phyloP scores from a whole-genome alignment of 2,329 filamentous ascomycete species.

The Xylariaceae sp. region DNA sequence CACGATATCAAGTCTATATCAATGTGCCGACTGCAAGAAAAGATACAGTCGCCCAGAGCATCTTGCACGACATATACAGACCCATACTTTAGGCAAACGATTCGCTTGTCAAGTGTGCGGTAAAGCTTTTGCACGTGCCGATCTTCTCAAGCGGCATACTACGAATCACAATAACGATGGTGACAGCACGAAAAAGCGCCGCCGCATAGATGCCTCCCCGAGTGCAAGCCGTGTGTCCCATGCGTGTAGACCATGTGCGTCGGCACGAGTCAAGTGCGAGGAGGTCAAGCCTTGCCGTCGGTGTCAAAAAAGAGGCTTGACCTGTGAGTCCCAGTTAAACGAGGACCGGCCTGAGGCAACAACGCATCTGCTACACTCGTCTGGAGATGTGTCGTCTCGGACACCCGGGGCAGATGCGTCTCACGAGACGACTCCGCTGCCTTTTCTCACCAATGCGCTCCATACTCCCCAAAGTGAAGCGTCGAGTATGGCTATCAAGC shows the following conservation, averaged over 20 bases:
- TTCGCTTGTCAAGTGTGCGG: conserved; percentile 40
- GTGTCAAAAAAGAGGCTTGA: conserved; percentile 44
- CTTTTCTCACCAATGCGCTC: conserved; percentile 7
- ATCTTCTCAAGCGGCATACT: conserved; percentile 50
- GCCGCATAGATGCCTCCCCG: conserved; percentile 42
- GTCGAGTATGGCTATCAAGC: conserved; percentile 24
- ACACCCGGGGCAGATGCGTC: conserved; percentile 13
- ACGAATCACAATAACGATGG: conserved; percentile 46
- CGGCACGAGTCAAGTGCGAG: conserved; percentile 52
- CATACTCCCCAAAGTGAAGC: conserved; percentile 27
- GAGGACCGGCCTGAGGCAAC: conserved; percentile 39
- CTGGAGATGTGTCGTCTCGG: conserved; percentile 29
- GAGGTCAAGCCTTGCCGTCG: conserved; percentile 52
- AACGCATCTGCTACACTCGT: conserved; percentile 42
- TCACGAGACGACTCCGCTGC: conserved; percentile 15
- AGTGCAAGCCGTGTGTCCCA: conserved; percentile 48
- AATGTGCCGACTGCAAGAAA: conserved; percentile 49
- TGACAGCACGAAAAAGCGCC: conserved; percentile 44
- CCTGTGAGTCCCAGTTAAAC: conserved; percentile 39
- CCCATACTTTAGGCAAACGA: conserved; percentile 26
- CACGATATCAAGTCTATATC: conserved; percentile 37
- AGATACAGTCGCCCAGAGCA: conserved; percentile 53
- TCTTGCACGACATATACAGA: conserved; percentile 38
- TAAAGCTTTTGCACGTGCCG: conserved; percentile 51
- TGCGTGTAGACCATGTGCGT: conserved; percentile 49